A percentile compares a stretch with the other conserved stretches of the same genome.
Conservation (phyloP, 129 eudicot genomes). For the Calendula officinalis region DNA sequence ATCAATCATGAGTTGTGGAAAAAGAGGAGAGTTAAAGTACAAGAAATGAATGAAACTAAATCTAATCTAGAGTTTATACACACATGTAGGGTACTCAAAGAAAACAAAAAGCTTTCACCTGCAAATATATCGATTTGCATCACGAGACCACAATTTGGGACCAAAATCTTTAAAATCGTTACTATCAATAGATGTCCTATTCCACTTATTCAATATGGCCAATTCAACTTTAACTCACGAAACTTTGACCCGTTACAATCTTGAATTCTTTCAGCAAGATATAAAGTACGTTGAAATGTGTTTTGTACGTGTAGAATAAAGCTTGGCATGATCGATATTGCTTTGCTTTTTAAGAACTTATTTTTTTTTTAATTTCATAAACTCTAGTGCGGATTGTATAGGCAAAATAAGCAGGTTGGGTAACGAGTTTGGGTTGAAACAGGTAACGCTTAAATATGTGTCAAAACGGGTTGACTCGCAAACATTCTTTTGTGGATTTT, state of each 20-base stretch:
- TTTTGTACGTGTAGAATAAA: conserved; percentile 31
- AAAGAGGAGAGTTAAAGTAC: conserved; percentile 33
- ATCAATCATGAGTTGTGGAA: conserved; percentile 32
- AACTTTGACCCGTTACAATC: conserved; percentile 8
- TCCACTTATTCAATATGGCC: conserved; percentile 33
- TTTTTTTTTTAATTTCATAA: background rate
- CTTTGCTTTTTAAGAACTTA: conserved; percentile 24
- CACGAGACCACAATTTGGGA: conserved; percentile 35
- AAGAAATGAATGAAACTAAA: conserved; percentile 10
- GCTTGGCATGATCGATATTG: conserved; percentile 30
- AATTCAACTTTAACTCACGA: conserved; percentile 20
- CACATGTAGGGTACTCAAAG: background rate
- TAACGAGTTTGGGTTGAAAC: conserved; percentile 3
- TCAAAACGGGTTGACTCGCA: background rate
- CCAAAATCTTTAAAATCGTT: conserved; percentile 32
- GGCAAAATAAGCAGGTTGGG: background rate
- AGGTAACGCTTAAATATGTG: too few species aligned
- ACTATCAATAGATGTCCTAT: conserved; percentile 33
- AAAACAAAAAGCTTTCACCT: conserved; percentile 25
- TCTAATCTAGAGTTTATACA: too few species aligned
- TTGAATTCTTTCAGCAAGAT: conserved; percentile 32
- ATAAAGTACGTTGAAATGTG: conserved; percentile 36
- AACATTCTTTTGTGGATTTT: background rate
- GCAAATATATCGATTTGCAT: conserved; percentile 23
- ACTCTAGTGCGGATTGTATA: too few species aligned